phyloP scores from a whole-genome alignment of 1,284 basidiomycete species.

The Cryptococcus sp. region DNA sequence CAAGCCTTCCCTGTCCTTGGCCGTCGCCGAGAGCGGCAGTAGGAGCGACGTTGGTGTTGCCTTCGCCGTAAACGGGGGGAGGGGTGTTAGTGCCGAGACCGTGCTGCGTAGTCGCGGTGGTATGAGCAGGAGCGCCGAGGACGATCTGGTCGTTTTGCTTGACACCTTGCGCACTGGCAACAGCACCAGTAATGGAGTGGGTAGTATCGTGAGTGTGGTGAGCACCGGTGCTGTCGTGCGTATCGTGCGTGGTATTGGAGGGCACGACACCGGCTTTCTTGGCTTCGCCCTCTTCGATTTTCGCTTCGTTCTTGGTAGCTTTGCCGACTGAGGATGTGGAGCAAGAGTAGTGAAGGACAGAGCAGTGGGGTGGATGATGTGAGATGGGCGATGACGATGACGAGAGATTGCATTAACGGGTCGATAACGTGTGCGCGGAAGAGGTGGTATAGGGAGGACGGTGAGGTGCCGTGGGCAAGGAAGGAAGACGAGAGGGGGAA shows the following conservation, averaged over 20 bases:
- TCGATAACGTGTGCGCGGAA: too few relatives aligned
- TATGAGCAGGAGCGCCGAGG: too few relatives aligned
- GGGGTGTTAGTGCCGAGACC: too few relatives aligned
- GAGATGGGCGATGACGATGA: background rate
- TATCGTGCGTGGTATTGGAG: background rate
- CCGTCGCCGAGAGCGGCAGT: too few relatives aligned
- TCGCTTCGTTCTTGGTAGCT: conserved; percentile 29
- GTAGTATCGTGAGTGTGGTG: background rate
- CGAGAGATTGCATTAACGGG: too few relatives aligned
- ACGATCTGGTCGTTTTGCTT: too few relatives aligned
- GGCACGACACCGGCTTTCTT: conserved; percentile 20
- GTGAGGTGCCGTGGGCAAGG: background rate
- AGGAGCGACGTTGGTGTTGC: too few relatives aligned
- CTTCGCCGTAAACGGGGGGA: too few relatives aligned
- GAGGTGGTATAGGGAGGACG: background rate
- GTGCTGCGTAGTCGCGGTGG: too few relatives aligned
- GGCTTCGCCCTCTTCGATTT: conserved; percentile 29
- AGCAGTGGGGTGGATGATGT: background rate
- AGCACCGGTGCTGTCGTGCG: background rate
- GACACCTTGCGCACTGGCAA: too few relatives aligned
- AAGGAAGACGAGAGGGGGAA: background rate
- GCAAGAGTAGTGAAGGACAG: too few relatives aligned
- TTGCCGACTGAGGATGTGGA: conserved; percentile 25
- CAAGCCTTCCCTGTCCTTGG: too few relatives aligned
- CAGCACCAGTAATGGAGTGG: background rate